Conservation (phyloP, 2,329 filamentous ascomycete genomes). For the Pseudopithomyces chartarum region DNA sequence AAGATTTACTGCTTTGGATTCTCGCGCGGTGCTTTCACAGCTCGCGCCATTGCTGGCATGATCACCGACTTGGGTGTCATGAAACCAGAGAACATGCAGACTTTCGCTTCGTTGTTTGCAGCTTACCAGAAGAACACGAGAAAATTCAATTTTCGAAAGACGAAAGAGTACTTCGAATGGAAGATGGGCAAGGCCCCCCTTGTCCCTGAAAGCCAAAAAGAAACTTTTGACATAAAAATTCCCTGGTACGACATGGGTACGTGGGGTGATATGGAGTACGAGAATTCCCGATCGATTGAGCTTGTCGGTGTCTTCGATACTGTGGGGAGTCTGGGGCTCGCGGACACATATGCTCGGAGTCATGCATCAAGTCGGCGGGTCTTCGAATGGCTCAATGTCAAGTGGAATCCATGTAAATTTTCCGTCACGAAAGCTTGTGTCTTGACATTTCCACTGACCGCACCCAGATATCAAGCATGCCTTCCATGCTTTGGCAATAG, state of each 20-base stretch:
- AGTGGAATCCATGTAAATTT: too few species aligned
- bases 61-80: neutral
- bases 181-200: neutral
- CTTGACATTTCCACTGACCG: too few species aligned
- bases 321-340: neutral
- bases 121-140: neutral
- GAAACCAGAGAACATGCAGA: neutral
- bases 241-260: neutral
- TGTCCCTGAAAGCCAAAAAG: neutral
- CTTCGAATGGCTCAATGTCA: too few species aligned
- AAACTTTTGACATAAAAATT: neutral
- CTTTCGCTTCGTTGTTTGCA: neutral
- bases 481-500: too few species aligned
- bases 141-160: neutral
- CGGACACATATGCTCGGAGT: neutral
- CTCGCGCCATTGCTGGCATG: neutral
- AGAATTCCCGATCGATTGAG: neutral
- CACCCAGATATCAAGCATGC: too few species aligned
- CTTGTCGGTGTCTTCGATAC: neutral
- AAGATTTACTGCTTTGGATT: constrained; percentile 49
- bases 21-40: constrained; percentile 32
- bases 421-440: too few species aligned
- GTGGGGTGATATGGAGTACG: neutral
- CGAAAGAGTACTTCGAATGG: neutral
- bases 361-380: too few species aligned